phyloP scores from a whole-genome alignment of 768 basidiomycete species.

The Strobilomyces confusus region DNA sequence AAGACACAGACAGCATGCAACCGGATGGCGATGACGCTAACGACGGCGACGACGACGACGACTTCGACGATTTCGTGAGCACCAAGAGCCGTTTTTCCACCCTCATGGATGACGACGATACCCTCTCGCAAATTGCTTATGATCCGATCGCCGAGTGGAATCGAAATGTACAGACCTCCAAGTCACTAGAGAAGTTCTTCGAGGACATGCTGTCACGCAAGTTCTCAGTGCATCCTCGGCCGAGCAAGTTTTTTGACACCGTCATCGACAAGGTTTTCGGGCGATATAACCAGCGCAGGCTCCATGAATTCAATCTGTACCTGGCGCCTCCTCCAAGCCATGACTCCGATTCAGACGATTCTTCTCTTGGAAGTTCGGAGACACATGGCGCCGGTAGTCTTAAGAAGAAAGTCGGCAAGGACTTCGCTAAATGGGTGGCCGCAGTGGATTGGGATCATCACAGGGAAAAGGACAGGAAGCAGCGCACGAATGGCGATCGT shows the following conservation, averaged over 20 bases:
- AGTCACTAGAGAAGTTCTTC: conserved; percentile 55
- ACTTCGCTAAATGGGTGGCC: conserved; percentile 35
- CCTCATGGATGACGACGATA: conserved; percentile 16
- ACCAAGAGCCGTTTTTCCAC: conserved; percentile 29
- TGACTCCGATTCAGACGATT: conserved; percentile 18
- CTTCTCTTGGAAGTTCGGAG: conserved; percentile 25
- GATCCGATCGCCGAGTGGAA: conserved; percentile 38
- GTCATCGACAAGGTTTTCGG: conserved; percentile 51
- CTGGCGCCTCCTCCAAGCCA: conserved; percentile 44
- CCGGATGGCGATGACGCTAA: no score
- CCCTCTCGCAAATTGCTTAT: conserved; percentile 18
- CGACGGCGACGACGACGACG: conserved; percentile 30
- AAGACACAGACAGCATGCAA: no score
- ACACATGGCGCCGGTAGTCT: conserved; percentile 18
- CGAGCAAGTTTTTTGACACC: conserved; percentile 46
- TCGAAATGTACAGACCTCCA: conserved; percentile 35
- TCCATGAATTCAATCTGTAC: conserved; percentile 49
- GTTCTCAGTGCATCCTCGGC: conserved; percentile 50
- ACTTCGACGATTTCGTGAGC: conserved; percentile 32
- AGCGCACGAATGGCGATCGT: conserved; percentile 20
- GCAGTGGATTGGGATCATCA: conserved; percentile 34
- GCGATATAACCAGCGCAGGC: conserved; percentile 38
- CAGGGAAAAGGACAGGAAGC: conserved; percentile 26
- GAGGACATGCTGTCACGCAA: conserved; percentile 52
- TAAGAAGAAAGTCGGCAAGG: conserved; percentile 32